Percentiles rank a stretch among this genome's conserved stretches.
These are phyloP conservation scores for Wallemia hederae DNA, from an alignment of 1,284 basidiomycete species.

Conservation along the genomic window DNA sequence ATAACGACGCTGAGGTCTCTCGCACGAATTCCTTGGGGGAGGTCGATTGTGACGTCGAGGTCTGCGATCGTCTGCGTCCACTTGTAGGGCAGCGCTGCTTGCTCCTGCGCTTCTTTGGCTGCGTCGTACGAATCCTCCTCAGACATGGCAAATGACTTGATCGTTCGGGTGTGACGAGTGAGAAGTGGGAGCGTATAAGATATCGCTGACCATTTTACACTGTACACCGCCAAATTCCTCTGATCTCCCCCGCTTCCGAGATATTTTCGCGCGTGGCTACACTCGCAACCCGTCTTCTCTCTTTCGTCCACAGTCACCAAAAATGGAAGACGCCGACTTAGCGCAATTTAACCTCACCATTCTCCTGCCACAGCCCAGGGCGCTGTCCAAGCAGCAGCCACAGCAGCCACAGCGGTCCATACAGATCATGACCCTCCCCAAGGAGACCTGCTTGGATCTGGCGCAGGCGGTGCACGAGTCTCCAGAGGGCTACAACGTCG, in stretches of 20 bases:
- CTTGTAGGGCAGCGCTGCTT: slow-evolving; percentile 51
- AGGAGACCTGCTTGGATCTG: not conserved
- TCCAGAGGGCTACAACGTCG: not conserved
- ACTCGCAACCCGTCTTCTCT: slow-evolving; percentile 2
- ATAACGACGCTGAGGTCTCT: slow-evolving; percentile 47
- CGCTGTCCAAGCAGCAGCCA: not conserved
- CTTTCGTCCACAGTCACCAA: not conserved
- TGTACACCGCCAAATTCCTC: too few species aligned
- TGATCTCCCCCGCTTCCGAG: not conserved
- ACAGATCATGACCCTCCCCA: not conserved
- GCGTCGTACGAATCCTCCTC: slow-evolving; percentile 1
- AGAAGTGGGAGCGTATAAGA: not conserved
- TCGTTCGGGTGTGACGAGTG: not conserved
- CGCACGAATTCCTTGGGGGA: slow-evolving; percentile 59
- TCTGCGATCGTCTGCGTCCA: slow-evolving; percentile 80
- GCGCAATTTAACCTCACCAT: not conserved
- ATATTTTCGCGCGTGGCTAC: not conserved
- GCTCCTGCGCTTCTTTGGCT: slow-evolving; percentile 7
- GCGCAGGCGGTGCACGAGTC: not conserved
- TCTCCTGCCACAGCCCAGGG: not conserved
- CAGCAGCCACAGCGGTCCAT: not conserved
- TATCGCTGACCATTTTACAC: too few species aligned
- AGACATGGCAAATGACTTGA: not conserved
- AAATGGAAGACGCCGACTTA: not conserved
- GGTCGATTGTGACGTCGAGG: slow-evolving; percentile 49